phyloP scores from a whole-genome alignment of 1,284 basidiomycete species.

The Cystobasidium pallidum region DNA sequence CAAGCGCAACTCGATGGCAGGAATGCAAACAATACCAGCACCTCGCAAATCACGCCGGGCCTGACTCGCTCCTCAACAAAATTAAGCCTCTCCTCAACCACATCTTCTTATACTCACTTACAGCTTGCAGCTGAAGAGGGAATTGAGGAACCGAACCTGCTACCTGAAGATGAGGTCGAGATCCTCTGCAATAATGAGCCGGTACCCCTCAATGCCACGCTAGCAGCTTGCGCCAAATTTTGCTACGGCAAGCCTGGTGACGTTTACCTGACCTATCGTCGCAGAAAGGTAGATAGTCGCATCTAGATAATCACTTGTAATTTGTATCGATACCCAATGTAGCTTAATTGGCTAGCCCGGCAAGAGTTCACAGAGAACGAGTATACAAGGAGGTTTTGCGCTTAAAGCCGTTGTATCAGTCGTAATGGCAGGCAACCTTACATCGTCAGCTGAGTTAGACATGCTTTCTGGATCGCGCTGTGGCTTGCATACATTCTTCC shows the following conservation, averaged over 20 bases:
- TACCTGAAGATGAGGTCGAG: constrained; percentile 78
- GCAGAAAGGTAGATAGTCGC: constrained; percentile 1
- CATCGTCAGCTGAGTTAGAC: too few relatives aligned
- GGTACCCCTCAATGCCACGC: constrained; percentile 80
- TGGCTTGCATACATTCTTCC: too few relatives aligned
- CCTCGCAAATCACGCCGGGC: neutral
- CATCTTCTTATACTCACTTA: constrained; percentile 2
- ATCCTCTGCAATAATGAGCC: constrained; percentile 81
- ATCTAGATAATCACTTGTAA: neutral
- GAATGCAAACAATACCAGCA: constrained; percentile 35
- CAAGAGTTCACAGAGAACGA: too few relatives aligned
- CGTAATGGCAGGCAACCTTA: too few relatives aligned
- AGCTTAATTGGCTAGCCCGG: too few relatives aligned
- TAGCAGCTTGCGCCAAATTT: constrained; percentile 84
- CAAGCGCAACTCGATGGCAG: constrained; percentile 48
- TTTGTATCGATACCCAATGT: neutral
- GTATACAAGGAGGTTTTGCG: too few relatives aligned
- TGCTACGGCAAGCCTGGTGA: constrained; percentile 80
- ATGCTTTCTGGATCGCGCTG: too few relatives aligned
- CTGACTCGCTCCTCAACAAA: constrained; percentile 33
- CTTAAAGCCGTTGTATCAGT: too few relatives aligned
- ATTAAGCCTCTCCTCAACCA: constrained; percentile 21
- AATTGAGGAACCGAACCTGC: constrained; percentile 31
- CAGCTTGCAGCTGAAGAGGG: neutral
- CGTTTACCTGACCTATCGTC: constrained; percentile 77